A percentile compares a stretch with the other conserved stretches of the same genome.
These are phyloP conservation scores for Fraxinus quadrangulata DNA, from an alignment of 257 asterid genomes.

Conservation along the genomic window DNA sequence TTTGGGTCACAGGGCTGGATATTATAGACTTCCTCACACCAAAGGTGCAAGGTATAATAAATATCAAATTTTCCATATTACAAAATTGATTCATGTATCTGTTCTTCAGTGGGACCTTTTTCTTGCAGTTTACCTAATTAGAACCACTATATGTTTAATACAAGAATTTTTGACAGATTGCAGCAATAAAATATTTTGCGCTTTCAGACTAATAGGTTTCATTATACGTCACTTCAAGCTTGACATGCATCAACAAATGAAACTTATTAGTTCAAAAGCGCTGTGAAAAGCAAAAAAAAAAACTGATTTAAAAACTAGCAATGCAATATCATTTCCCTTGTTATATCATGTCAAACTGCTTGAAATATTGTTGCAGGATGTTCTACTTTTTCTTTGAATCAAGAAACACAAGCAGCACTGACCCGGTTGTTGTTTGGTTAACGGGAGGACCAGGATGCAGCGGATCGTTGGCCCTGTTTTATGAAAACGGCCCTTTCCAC, in stretches of 20 bases:
- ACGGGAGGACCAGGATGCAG: constrained; percentile 96
- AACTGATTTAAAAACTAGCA: too few species aligned
- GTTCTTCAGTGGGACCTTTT: neutral
- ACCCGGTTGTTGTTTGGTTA: constrained; percentile 75
- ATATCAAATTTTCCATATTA: neutral
- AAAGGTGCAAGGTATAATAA: constrained; percentile 56
- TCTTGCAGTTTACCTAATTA: too few species aligned
- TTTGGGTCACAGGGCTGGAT: constrained; percentile 78
- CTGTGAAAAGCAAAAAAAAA: too few species aligned
- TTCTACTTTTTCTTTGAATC: constrained; percentile 82
- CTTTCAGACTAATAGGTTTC: too few species aligned
- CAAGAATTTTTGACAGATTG: neutral
- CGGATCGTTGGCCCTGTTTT: constrained; percentile 73
- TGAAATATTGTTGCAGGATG: constrained; percentile 53
- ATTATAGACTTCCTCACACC: constrained; percentile 52
- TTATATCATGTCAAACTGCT: neutral
- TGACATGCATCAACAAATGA: too few species aligned
- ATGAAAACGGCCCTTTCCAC: constrained; percentile 78
- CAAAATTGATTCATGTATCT: neutral
- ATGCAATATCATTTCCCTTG: neutral
- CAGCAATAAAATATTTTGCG: neutral
- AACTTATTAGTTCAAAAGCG: too few species aligned
- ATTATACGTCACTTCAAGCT: too few species aligned
- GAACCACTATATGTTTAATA: too few species aligned
- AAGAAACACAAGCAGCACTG: constrained; percentile 42